Base-by-base conservation (phyloP, 345 rosid species). In the Pistacia integerrima region DNA sequence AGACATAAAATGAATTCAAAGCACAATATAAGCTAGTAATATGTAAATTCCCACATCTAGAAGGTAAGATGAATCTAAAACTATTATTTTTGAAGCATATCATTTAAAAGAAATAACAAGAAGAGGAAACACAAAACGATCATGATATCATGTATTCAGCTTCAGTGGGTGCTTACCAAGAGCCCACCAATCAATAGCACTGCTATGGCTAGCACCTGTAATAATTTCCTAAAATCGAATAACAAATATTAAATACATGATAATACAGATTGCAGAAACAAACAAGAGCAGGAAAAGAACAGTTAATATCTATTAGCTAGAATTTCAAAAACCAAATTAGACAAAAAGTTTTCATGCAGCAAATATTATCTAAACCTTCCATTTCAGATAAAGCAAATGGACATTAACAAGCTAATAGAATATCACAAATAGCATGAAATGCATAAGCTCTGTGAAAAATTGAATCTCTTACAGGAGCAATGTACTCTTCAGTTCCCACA, bases 121-220 rank as follows among this genome's bases (percentile, higher is more conserved):
- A 56, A 59, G 14, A 3, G 28, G 54, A 59, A 58, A 57, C 74
- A 46, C 48, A 20, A 1, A 69, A 58, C 25, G 64, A 4, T 17
- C 59, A 49, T 49, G 59, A 33, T 35, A 61, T 51, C 49, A 58
- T 14, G 17, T 13, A 36, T 49, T 56, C 8, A n/a, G 8, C 46
- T 14, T 51, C 5, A 4, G 13, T 58, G 41, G 52, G 41, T 66
- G 76, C 90, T 83, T 91, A 96, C 99, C 99, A 3, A 96, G 84
- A 72, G 99, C 91, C 99, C 99, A 96, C 98, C 99, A 96, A 82
- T 96, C 99, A 63, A 96, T 90, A 67, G 95, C 92, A 64, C 99
- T 93, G 64, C 94, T 82, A 79, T 96, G 99, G 68, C 99, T 94
- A 66, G 90, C 71, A 67, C 99, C 97, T 11, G 97, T 96, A 41